phyloP scores from a whole-genome alignment of 768 basidiomycete genomes.

The Pisolithus sp. region DNA sequence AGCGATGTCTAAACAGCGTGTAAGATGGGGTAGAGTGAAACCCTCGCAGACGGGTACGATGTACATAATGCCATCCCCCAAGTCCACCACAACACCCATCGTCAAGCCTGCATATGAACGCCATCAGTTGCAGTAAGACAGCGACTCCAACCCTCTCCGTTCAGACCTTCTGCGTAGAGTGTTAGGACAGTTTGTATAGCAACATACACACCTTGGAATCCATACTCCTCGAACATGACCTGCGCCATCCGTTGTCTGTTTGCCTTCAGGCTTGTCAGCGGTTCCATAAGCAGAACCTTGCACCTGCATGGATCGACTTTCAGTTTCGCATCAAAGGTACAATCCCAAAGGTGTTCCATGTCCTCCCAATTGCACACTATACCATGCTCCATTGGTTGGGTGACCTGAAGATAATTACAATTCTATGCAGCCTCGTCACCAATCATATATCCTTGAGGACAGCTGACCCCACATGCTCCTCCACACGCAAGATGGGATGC shows the following conservation, averaged over 20 bases:
- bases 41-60: conserved; percentile 99
- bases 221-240: conserved; percentile 99
- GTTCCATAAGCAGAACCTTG: conserved; percentile 93
- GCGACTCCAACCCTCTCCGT: neutral
- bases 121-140: neutral
- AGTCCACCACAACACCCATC: conserved; percentile 98
- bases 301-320: conserved; percentile 77
- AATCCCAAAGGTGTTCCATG: conserved; percentile 97
- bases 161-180: conserved; percentile 93
- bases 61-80: conserved; percentile 98
- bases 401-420: conserved; percentile 92
- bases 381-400: conserved; percentile 98
- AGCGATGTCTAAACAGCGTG: conserved; percentile 91
- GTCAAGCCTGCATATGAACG: conserved; percentile 66
- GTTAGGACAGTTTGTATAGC: conserved; percentile 99
- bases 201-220: conserved; percentile 91
- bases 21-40: conserved; percentile 91
- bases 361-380: conserved; percentile 99
- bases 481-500: conserved; percentile 93
- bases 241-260: conserved; percentile 93
- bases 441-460: conserved; percentile 97
- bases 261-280: conserved; percentile 95
- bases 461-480: conserved; percentile 83
- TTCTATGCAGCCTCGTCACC: conserved; percentile 94
- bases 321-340: conserved; percentile 96